Evolutionary conservation across 2,329 filamentous ascomycete species (phyloP).

Genomic region (Microcyclosporella mali): DNA sequence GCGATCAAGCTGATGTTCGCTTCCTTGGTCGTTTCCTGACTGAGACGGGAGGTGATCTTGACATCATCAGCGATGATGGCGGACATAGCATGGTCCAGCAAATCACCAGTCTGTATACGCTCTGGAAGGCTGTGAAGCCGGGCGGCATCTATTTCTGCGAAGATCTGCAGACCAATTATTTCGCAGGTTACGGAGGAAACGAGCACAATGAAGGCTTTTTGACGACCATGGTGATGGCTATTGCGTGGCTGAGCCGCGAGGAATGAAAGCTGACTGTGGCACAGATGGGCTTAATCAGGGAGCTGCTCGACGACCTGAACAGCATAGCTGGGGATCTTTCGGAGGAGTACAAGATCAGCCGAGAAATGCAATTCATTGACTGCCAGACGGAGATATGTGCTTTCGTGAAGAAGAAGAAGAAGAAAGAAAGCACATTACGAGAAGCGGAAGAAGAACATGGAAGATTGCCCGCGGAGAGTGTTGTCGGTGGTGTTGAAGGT

Average conservation of each 20-base stretch:
- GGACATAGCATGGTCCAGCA: constrained; percentile 38
- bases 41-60: constrained; percentile 33
- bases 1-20: constrained; percentile 35
- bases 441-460: too few relatives aligned
- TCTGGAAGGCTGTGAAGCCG: constrained; percentile 36
- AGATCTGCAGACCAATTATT: constrained; percentile 25
- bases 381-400: constrained; percentile 20
- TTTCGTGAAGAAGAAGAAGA: constrained; percentile 11
- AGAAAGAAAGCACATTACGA: background rate
- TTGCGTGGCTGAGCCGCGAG: background rate
- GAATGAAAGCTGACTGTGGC: background rate
- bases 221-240: constrained; percentile 17
- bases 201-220: constrained; percentile 8
- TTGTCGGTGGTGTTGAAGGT: too few relatives aligned
- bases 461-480: too few relatives aligned
- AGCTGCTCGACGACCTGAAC: constrained; percentile 23
- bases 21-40: constrained; percentile 35
- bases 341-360: constrained; percentile 12
- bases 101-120: constrained; percentile 30
- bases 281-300: constrained; percentile 19
- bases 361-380: constrained; percentile 15
- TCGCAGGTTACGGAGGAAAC: constrained; percentile 22
- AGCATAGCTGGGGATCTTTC: constrained; percentile 8
- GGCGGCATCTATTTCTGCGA: constrained; percentile 29
- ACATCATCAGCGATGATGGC: constrained; percentile 40